Evolutionary conservation across 345 rosid species (phyloP).

Genomic region (Erysimum cheiranthoides): DNA sequence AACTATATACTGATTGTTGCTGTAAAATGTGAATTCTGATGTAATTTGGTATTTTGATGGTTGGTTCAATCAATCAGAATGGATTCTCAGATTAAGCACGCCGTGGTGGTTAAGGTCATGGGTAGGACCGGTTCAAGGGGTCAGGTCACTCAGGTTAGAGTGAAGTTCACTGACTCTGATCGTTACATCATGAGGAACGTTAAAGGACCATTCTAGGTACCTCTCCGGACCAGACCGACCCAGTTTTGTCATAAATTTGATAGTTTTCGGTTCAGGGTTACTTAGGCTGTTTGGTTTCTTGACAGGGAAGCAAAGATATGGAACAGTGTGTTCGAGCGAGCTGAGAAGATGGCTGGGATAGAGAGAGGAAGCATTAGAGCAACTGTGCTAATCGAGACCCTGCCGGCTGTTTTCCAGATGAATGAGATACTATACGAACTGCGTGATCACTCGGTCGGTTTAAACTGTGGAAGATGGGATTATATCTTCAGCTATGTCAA

Average conservation of each 20-base stretch:
- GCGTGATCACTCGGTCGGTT: constrained; percentile 81
- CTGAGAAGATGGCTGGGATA: constrained; percentile 84
- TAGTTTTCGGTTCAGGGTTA: background rate
- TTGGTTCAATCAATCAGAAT: no score
- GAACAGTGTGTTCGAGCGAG: constrained; percentile 86
- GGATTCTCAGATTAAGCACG: no score
- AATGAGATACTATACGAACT: constrained; percentile 88
- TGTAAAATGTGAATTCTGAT: no score
- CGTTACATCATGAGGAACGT: no score
- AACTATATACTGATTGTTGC: no score
- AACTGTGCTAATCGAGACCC: constrained; percentile 85
- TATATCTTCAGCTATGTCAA: constrained; percentile 94
- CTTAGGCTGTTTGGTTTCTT: constrained; percentile 14
- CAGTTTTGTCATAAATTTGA: background rate
- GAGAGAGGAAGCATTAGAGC: constrained; percentile 89
- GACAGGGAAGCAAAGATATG: constrained; percentile 93
- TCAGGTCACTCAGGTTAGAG: no score
- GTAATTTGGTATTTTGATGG: no score
- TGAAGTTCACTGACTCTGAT: no score
- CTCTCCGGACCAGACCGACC: background rate
- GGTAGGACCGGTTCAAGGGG: no score
- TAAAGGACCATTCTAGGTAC: constrained; percentile 95
- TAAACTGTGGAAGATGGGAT: constrained; percentile 98
- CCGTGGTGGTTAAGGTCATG: no score
- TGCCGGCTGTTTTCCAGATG: constrained; percentile 96